Base-by-base conservation (phyloP, 2,329 filamentous ascomycete genomes). In the Colletotrichum salicis region DNA sequence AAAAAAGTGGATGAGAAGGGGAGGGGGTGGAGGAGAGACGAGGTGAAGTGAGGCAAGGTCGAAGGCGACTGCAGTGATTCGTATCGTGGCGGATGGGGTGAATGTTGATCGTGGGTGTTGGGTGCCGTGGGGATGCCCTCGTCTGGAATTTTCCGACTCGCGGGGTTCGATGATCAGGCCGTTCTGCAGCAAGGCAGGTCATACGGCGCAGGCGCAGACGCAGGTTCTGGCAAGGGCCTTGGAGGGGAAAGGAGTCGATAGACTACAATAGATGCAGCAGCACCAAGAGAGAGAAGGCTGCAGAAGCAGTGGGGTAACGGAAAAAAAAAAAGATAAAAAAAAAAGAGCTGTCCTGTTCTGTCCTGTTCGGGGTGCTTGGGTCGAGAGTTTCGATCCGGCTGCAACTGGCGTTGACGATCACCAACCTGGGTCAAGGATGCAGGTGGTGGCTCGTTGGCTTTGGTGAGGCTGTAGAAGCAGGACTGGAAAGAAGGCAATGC, bases 391-490 rank as follows among this genome's bases (percentile, higher is more conserved):
- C 59, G 41, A 52, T 59, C 27, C 68, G 64, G 73, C 29, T 19
- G 33, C 29, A 35, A 57, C 41, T 56, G 55, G 64, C 61, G 59
- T 41, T 29, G 70, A 64, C 61, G 61, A 72, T 72, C 67, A 63
- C 61, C 41, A 52, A 56, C 70, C 67, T 71, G 61, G 70, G 60
- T 71, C 70, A 70, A 66, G 70, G 70, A 71, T 72, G n/a, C 48
- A 31, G 67, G 37, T 52, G 55, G 48, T 51, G 64, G 37, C 54
- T 48, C 19, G 41, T 48, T 48, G 41, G 19, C 41, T 56, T 41
- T 48, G 60, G 70, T 72, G 70, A 73, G 72, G 72, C 72, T 73
- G 61, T 73, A 51, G 70, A 29, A 37, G 58, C 41, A 61, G 51
- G 64, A 70, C 71, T 71, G 63, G 68, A 64, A 58, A 54, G 45